Base-by-base conservation (phyloP, 495 filamentous ascomycete species). In the Hypoxylon rickii region DNA sequence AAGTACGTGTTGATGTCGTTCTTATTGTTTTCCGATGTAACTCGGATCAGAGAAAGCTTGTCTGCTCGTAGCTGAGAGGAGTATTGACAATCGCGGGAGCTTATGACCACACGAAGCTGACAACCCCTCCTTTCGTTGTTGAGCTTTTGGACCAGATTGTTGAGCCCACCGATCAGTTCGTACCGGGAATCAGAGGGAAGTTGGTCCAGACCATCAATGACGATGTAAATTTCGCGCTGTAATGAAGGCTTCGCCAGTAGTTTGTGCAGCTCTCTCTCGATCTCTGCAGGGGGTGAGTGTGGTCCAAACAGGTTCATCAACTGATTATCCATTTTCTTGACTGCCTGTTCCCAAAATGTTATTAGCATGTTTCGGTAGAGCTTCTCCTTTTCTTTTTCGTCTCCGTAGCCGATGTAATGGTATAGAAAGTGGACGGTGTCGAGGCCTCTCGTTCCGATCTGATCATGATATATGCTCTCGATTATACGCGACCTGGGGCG, bases 171-270 rank as follows among this genome's bases (percentile, higher is more conserved):
- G 12, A 40, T 2, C 10, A 55, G n/a, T 40, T 38, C 40, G 12
- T 11, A 24, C 18, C 37, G 41, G 40, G 15, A 2, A n/a, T 39
- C 21, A 8, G 17, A 18, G 12, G 19, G 34, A 21, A 49, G 33
- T n/a, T 49, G 45, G 15, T 55, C 51, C 15, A 55, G 33, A 3
- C 22, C 51, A 34, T 55, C 51, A 33, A 55, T 40, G 22, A 55
- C 33, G 11, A 55, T 55, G 15, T 46, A 70, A 5, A 72, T 11
- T 4, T 49, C 33, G 34, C 45, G 45, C 21, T 40, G 11, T 4
- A 34, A 15, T 39, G 19, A 22, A n/a, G n/a, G n/a, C n/a, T n/a
- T n/a, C 17, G 16, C 33, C 2, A 49, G 20, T 7, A 26, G 13
- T 2, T 15, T 2, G 20, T 26, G 18, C n/a, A 49, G 7, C 7